Percentiles rank a stretch among this genome's conserved stretches.
These are phyloP conservation scores for Collybiopsis confluens DNA, from an alignment of 768 basidiomycete species.

Conservation along the genomic window DNA sequence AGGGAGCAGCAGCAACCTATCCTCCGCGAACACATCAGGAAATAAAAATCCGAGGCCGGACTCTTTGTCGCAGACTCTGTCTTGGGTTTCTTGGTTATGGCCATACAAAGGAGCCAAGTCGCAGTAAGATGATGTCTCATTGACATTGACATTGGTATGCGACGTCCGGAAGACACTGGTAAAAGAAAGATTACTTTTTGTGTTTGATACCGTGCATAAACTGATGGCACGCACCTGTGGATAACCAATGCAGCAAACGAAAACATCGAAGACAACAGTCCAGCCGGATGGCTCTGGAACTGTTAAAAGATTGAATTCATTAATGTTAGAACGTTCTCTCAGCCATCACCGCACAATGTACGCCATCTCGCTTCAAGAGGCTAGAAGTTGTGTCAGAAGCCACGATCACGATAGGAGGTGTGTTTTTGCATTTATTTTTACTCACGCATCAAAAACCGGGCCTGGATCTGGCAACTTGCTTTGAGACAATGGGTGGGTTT, in stretches of 20 bases:
- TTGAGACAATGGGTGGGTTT: slow-evolving; percentile 55
- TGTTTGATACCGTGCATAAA: too few relatives aligned
- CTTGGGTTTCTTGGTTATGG: slow-evolving; percentile 55
- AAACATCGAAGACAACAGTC: slow-evolving; percentile 78
- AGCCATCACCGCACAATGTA: neutral
- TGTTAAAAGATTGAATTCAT: slow-evolving; percentile 23
- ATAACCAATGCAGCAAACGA: slow-evolving; percentile 80
- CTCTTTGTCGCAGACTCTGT: slow-evolving; percentile 41
- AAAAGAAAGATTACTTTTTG: neutral
- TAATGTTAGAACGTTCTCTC: too few relatives aligned
- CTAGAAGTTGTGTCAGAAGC: neutral
- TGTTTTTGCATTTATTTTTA: slow-evolving; percentile 4
- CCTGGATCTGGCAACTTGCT: slow-evolving; percentile 77
- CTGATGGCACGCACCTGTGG: slow-evolving; percentile 50
- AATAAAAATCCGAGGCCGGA: slow-evolving; percentile 64
- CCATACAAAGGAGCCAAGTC: slow-evolving; percentile 85
- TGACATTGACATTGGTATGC: slow-evolving; percentile 60
- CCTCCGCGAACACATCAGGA: slow-evolving; percentile 77
- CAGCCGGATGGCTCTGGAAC: slow-evolving; percentile 75
- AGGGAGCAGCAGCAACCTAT: slow-evolving; percentile 71
- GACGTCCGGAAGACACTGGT: slow-evolving; percentile 79
- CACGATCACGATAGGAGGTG: too few relatives aligned
- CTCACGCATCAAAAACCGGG: slow-evolving; percentile 71
- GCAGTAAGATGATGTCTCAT: slow-evolving; percentile 84
- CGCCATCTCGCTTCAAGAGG: slow-evolving; percentile 64